phyloP scores from a whole-genome alignment of 108 stramenopile genomes.

The Aurantiochytrium sp. region DNA sequence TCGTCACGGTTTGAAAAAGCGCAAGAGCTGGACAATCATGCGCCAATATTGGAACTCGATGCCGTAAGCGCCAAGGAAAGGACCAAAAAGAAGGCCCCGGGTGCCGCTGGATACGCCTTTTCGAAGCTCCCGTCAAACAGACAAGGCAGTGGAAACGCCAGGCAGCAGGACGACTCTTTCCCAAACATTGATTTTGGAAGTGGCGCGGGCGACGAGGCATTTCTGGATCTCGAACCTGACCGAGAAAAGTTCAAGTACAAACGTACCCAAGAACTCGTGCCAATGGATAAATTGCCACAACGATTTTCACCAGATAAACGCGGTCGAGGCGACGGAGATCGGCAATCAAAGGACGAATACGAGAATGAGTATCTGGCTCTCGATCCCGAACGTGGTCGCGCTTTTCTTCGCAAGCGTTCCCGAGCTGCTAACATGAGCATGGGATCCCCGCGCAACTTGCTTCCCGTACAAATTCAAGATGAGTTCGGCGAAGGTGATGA shows the following conservation, averaged over 20 bases:
- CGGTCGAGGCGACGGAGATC: not conserved
- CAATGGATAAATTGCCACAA: not conserved
- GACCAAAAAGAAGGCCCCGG: not conserved
- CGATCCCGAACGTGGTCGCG: not conserved
- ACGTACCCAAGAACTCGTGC: not conserved
- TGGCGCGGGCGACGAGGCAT: too few relatives aligned
- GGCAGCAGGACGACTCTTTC: too few relatives aligned
- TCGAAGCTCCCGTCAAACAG: not conserved
- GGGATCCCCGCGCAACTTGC: not conserved
- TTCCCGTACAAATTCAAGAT: not conserved
- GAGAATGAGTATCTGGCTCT: not conserved
- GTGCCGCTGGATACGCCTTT: not conserved
- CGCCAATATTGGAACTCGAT: not conserved
- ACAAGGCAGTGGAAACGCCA: too few relatives aligned
- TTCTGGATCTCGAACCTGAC: not conserved
- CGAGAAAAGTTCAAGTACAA: not conserved
- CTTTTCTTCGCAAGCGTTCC: not conserved
- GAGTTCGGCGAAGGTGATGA: not conserved
- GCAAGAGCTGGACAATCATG: not conserved
- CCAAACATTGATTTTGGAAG: too few relatives aligned
- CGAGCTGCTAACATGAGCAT: not conserved
- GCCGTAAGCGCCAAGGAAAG: not conserved
- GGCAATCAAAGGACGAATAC: not conserved
- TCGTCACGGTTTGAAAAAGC: not conserved
- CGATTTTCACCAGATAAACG: not conserved